Conservation (phyloP, 1,139 yeast species). For the Sugiyamaella xylanicola region DNA sequence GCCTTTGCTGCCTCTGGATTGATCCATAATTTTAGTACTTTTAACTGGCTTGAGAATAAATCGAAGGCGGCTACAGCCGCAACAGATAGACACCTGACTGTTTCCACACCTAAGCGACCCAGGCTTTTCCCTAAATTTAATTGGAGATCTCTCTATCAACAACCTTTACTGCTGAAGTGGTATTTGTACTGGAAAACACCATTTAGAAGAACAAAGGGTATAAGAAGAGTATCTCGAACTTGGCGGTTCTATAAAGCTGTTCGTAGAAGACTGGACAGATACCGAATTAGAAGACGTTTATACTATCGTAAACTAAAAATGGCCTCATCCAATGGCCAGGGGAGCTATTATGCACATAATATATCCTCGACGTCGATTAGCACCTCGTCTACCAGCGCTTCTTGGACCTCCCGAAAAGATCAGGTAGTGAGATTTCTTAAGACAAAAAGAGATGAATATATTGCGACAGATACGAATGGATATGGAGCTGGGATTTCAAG, state of each 20-base stretch:
- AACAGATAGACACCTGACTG: background rate
- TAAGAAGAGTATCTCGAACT: background rate
- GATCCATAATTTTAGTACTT: background rate
- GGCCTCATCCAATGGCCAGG: conserved; percentile 9
- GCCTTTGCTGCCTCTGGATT: background rate
- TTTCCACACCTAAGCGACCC: background rate
- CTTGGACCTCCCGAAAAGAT: conserved; percentile 15
- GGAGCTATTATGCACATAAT: conserved; percentile 1
- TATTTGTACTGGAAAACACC: conserved; percentile 15
- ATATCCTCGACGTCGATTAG: background rate
- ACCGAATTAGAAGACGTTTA: conserved; percentile 8
- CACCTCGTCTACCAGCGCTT: background rate
- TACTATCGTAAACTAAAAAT: conserved; percentile 2
- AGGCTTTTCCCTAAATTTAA: conserved; percentile 1
- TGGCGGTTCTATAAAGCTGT: conserved; percentile 6
- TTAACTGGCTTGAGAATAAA: background rate
- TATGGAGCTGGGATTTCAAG: conserved; percentile 14
- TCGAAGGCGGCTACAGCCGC: background rate
- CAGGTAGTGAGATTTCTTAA: conserved; percentile 30
- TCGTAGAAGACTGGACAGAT: conserved; percentile 2
- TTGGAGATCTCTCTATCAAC: conserved; percentile 4
- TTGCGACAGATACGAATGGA: conserved; percentile 18
- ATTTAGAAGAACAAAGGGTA: background rate
- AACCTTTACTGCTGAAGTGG: conserved; percentile 12
- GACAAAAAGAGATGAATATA: conserved; percentile 31